A percentile compares a stretch with the other conserved stretches of the same genome.
phyloP scores from a whole-genome alignment of 1,284 basidiomycete species.

The Trametes sp. region DNA sequence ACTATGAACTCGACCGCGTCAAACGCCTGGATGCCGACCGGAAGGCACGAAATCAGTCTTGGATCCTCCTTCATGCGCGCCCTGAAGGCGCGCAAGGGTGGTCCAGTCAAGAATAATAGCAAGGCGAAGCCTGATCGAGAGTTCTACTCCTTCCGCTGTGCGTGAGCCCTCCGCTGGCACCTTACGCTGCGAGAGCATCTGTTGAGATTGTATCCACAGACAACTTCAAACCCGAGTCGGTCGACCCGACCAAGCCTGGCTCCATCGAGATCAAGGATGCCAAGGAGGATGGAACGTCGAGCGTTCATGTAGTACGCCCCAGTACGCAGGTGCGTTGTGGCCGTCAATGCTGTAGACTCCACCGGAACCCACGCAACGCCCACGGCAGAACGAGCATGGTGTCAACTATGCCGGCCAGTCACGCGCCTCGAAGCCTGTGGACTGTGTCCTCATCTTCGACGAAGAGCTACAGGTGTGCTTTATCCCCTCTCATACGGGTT shows the following conservation, averaged over 20 bases:
- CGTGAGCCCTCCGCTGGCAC: constrained; percentile 38
- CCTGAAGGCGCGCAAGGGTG: constrained; percentile 66
- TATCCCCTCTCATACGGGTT: neutral
- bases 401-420: constrained; percentile 66
- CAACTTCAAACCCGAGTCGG: constrained; percentile 75
- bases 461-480: constrained; percentile 67
- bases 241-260: constrained; percentile 69
- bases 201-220: constrained; percentile 50
- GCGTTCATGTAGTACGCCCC: constrained; percentile 66
- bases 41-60: constrained; percentile 60
- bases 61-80: constrained; percentile 64
- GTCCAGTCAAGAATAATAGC: constrained; percentile 40
- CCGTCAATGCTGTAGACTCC: neutral
- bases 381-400: constrained; percentile 55
- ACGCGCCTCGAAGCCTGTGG: constrained; percentile 65
- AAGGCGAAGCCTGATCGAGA: constrained; percentile 62
- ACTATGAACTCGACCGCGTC: constrained; percentile 47
- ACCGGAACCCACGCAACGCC: constrained; percentile 1
- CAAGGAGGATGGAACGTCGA: constrained; percentile 39
- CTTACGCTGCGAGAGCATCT: neutral
- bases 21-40: constrained; percentile 63
- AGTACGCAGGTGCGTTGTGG: constrained; percentile 58
- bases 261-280: constrained; percentile 61
- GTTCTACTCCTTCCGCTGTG: constrained; percentile 78
- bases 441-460: constrained; percentile 81